Conservation (phyloP, 371 early-diverging fungal genomes). For the Lichtheimia corymbifera region DNA sequence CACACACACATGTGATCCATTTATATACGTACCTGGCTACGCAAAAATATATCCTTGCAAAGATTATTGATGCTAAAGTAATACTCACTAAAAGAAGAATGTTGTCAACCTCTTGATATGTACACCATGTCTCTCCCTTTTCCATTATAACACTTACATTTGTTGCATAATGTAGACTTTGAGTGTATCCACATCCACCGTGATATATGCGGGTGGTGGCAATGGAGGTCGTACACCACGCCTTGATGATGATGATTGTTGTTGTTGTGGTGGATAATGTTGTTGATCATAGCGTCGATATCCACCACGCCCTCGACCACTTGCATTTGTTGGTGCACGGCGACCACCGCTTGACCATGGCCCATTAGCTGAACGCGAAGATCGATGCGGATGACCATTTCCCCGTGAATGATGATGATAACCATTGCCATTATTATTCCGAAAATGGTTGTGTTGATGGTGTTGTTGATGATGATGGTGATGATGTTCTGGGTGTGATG, state of each 20-base stretch:
- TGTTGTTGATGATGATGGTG: background rate
- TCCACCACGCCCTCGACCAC: background rate
- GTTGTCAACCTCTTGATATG: background rate
- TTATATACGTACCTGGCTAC: slow-evolving; percentile 49
- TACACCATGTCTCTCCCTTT: background rate
- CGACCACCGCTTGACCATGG: too few species aligned
- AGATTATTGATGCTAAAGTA: slow-evolving; percentile 96
- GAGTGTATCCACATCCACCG: slow-evolving; percentile 41
- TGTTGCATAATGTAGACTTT: slow-evolving; percentile 62
- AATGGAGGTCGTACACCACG: too few species aligned
- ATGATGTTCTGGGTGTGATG: too few species aligned
- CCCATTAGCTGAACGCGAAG: too few species aligned
- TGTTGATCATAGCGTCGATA: slow-evolving; percentile 8
- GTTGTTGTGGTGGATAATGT: background rate
- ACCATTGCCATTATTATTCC: background rate
- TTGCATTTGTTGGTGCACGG: too few species aligned
- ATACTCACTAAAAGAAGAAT: slow-evolving; percentile 55
- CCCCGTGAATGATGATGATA: slow-evolving; percentile 4
- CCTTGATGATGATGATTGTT: too few species aligned
- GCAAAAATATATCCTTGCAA: slow-evolving; percentile 90
- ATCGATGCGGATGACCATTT: background rate
- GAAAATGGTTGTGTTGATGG: background rate
- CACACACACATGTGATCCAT: too few species aligned
- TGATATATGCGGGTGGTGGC: slow-evolving; percentile 37
- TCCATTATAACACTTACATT: slow-evolving; percentile 23